These are phyloP conservation scores for Globisporangium barbulae DNA, from an alignment of 352 stramenopile species.

Conservation along the genomic window DNA sequence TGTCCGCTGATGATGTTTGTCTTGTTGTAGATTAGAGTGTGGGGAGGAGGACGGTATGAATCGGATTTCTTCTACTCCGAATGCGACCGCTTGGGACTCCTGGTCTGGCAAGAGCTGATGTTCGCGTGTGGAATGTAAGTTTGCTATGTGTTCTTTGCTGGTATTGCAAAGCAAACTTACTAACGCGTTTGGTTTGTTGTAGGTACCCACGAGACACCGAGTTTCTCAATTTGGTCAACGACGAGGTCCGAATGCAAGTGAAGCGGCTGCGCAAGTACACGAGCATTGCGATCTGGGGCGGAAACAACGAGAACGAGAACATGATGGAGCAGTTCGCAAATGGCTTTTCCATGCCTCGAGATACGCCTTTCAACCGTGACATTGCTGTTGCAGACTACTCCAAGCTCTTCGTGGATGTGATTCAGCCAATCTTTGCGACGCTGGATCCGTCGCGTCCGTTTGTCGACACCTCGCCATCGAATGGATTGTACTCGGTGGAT, in stretches of 20 bases:
- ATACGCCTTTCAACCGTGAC: constrained; percentile 63
- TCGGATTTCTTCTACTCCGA: constrained; percentile 76
- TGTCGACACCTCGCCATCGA: constrained; percentile 86
- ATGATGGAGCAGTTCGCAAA: constrained; percentile 82
- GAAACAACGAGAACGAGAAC: constrained; percentile 90
- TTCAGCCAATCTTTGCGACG: constrained; percentile 46
- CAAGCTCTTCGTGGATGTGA: constrained; percentile 76
- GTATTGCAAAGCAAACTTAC: no score
- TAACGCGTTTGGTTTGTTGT: not conserved
- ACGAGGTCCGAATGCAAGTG: constrained; percentile 68
- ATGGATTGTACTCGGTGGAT: constrained; percentile 69
- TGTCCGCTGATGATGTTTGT: not conserved
- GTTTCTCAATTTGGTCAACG: constrained; percentile 54
- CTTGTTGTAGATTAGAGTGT: constrained; percentile 62
- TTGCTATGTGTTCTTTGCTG: not conserved
- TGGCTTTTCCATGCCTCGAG: constrained; percentile 46
- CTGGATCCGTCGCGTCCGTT: constrained; percentile 63
- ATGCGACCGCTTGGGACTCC: constrained; percentile 77
- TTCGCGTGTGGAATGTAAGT: constrained; percentile 86
- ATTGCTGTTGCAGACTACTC: constrained; percentile 77
- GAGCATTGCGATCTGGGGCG: constrained; percentile 86
- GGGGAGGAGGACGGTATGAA: constrained; percentile 87
- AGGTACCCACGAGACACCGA: constrained; percentile 52
- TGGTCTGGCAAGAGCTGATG: constrained; percentile 91
- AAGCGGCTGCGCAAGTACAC: constrained; percentile 67